Evolutionary conservation across 2,329 filamentous ascomycete genomes (phyloP), one percentile per base, ranked within the genome.

Genomic region (Metarhizium humberi): DNA sequence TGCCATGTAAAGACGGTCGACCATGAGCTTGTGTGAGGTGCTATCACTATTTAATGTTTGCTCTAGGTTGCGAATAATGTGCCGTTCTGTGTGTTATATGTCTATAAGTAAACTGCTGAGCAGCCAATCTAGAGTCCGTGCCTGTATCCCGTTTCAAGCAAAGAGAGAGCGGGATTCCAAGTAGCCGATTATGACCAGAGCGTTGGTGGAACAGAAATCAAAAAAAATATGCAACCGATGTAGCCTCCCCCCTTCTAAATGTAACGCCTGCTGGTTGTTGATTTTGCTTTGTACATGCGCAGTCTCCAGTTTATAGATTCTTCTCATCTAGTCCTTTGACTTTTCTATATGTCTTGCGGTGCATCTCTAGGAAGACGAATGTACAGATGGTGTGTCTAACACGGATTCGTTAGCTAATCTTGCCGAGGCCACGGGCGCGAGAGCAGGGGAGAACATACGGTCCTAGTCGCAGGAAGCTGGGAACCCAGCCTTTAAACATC

Each of bases 401-500:
- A 11, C 20, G 13, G 6, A 7, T 14, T 30, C 3, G 45, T 48
- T 30, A 30, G 45, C 45, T 30, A 30, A 3, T 29, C 25, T 48
- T 18, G 10, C n/a, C 11, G 25, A 30, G 5, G 45, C 11, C 42
- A 43, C 16, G 14, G 4, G 49, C 6, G 6, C 32, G 46, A 25
- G 16, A 25, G 40, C 25, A 18, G 36, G 54, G 42, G 34, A 50
- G 47, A 30, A 78, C 80, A 72, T 71, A 83, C 77, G 83, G 83
- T 64, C 83, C 83, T 51, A 87, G 71, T 57, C 84, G 73, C 59
- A 86, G 73, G 66, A 86, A 86, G 62, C 81, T 84, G n/a, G 90
- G 90, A 50, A 92, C 84, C 89, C 90, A 95, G 58, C 90, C 90
- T 70, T 89, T 88, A 73, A 95, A 95, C 80, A 92, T 86, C 90